Evolutionary conservation across 768 basidiomycete species (phyloP).

Genomic region (Kwoniella europaea): DNA sequence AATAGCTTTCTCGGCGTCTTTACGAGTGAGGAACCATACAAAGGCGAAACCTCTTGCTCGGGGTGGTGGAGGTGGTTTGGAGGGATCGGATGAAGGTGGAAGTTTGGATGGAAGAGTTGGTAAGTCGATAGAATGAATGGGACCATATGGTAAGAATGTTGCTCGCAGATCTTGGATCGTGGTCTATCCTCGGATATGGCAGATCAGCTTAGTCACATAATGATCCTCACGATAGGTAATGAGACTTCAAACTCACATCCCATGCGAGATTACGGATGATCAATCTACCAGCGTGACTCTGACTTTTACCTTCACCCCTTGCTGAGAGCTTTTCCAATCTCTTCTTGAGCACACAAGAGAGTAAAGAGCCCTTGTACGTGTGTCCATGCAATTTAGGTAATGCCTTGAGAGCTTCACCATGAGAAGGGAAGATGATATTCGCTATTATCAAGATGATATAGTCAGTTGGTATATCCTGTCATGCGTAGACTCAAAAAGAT

Average conservation of each 20-base stretch:
- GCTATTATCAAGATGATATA: constrained; percentile 60
- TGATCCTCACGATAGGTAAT: neutral
- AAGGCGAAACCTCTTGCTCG: constrained; percentile 84
- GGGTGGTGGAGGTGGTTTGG: constrained; percentile 52
- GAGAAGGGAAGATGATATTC: constrained; percentile 72
- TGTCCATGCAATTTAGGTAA: constrained; percentile 85
- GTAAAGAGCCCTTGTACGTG: constrained; percentile 82
- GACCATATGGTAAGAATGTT: constrained; percentile 83
- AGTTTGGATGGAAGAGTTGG: constrained; percentile 62
- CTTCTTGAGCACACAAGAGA: constrained; percentile 88
- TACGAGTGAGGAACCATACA: constrained; percentile 86
- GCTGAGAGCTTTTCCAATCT: constrained; percentile 66
- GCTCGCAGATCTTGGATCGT: constrained; percentile 83
- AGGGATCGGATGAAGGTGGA: constrained; percentile 56
- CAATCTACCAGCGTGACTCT: constrained; percentile 76
- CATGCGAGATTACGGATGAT: constrained; percentile 90
- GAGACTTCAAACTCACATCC: constrained; percentile 57
- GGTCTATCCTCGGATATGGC: constrained; percentile 59
- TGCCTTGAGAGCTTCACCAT: constrained; percentile 71
- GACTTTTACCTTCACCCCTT: constrained; percentile 60
- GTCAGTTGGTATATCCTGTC: neutral
- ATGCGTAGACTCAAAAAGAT: no score
- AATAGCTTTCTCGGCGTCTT: constrained; percentile 82
- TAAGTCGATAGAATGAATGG: constrained; percentile 82
- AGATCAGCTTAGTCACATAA: no score